Conservation (phyloP, 805 yeast species). For the Metschnikowia orientalis region DNA sequence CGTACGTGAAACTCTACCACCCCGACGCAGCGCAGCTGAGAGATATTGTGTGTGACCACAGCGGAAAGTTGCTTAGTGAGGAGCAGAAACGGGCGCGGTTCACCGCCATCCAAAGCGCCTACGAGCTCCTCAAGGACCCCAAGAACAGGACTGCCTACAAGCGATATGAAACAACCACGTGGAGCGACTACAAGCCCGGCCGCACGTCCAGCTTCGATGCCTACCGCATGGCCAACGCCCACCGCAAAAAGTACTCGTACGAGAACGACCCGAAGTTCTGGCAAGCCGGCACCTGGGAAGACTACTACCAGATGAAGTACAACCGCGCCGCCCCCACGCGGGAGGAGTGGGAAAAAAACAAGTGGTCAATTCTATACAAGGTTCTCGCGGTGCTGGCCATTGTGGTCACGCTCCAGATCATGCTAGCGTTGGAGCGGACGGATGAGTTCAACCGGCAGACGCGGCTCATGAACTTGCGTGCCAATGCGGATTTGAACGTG, state of each 20-base stretch:
- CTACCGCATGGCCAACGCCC: slow-evolving; percentile 36
- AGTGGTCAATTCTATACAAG: slow-evolving; percentile 40
- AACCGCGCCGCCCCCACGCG: slow-evolving; percentile 36
- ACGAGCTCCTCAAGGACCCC: slow-evolving; percentile 50
- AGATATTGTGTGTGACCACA: slow-evolving; percentile 21
- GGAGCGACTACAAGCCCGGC: slow-evolving; percentile 23
- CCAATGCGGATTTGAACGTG: slow-evolving; percentile 27
- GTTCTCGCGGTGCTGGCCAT: slow-evolving; percentile 35
- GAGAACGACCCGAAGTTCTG: slow-evolving; percentile 44
- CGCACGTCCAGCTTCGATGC: slow-evolving; percentile 29
- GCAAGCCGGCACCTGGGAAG: slow-evolving; percentile 66
- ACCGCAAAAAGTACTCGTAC: slow-evolving; percentile 29
- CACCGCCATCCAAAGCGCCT: slow-evolving; percentile 32
- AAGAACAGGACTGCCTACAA: slow-evolving; percentile 37
- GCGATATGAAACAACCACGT: slow-evolving; percentile 24
- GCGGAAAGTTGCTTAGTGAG: slow-evolving; percentile 26
- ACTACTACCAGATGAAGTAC: slow-evolving; percentile 44
- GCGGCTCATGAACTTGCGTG: slow-evolving; percentile 23
- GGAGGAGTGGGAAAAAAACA: slow-evolving; percentile 39
- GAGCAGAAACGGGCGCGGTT: slow-evolving; percentile 32
- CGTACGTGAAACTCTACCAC: slow-evolving; percentile 68
- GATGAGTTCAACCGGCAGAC: slow-evolving; percentile 27
- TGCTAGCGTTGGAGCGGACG: slow-evolving; percentile 34
- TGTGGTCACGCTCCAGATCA: slow-evolving; percentile 38
- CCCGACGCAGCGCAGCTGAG: slow-evolving; percentile 55